Evolutionary conservation across 2,329 filamentous ascomycete species (phyloP), one percentile per base, ranked within the genome.

Genomic region (Pseudofabraea citricarpa): DNA sequence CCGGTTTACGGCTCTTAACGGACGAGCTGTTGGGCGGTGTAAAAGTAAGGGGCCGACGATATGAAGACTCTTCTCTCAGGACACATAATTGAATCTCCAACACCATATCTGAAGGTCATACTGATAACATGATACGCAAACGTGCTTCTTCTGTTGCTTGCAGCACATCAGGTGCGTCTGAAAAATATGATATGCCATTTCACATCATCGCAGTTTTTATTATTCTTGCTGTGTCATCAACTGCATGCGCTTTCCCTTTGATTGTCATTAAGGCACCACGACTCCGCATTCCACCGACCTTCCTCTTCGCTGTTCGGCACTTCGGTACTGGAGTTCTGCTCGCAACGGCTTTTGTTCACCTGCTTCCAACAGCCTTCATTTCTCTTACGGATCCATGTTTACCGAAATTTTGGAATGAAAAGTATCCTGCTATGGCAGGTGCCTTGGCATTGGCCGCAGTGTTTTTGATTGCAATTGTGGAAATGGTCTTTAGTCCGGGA

Each of bases 251-350:
- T 20, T 43, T 43, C 19, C 41, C 41, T 39, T 33, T 43, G 10
- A 18, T 43, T 6, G 41, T 43, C 16, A 37, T 43, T 6, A 43
- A 43, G 39, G 41, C 35, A 26, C 41, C 41, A 21, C 33, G 35
- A 13, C 41, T 43, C 15, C 41, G 41, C 15, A 27, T 27, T 13
- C 24, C 24, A 27, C 24, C 24, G 8, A 27, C 24, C 24, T 36
- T 50, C 50, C 68, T 79, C 40, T 78, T 79, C 57, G 58, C 77
- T 32, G 73, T 70, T 2, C 67, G 75, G 45, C 83, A 87, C 64
- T 84, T 87, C 52, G 84, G 87, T 58, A 90, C 87, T 2, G 87
- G 87, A 49, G 87, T 91, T 16, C 70, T 91, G 18, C 81, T 90
- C 48, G 86, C 87, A 12, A 90, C 87, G 2, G 85, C 87, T 43